A percentile compares a stretch with the other conserved stretches of the same genome.
Conservation (phyloP, 192 early-diverging fungal species). For the Kickxella alabastrina region DNA sequence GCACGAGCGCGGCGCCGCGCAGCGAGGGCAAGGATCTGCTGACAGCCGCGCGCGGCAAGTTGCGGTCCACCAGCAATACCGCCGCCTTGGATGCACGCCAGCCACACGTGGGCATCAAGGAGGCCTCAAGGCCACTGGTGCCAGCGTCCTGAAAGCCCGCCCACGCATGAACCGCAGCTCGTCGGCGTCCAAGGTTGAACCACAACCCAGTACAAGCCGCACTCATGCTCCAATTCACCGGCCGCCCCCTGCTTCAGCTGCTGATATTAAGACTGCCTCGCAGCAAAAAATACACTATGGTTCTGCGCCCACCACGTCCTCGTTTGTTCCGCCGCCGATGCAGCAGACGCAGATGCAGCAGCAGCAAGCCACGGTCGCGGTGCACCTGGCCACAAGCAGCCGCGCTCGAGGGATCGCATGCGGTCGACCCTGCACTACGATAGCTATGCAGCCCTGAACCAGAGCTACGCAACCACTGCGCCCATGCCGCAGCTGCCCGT, state of each 20-base stretch:
- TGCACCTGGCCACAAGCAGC: conserved; percentile 43
- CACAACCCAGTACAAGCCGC: conserved; percentile 2
- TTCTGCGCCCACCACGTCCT: neutral
- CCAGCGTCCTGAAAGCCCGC: conserved; percentile 32
- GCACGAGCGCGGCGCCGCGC: neutral
- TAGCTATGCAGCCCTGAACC: conserved; percentile 15
- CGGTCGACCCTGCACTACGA: conserved; percentile 48
- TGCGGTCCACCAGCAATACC: conserved; percentile 9
- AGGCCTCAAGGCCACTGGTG: conserved; percentile 42
- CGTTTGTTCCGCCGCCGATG: neutral
- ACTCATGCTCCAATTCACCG: conserved; percentile 24
- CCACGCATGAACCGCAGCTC: conserved; percentile 33
- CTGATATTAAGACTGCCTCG: conserved; percentile 6
- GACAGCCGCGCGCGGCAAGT: conserved; percentile 29
- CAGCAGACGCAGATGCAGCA: conserved; percentile 2
- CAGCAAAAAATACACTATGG: conserved; percentile 1
- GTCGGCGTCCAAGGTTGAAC: conserved; percentile 18
- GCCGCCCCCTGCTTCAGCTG: conserved; percentile 22
- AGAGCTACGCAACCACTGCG: conserved; percentile 4
- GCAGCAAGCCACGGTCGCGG: conserved; percentile 8
- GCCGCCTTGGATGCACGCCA: neutral
- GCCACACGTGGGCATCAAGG: conserved; percentile 31
- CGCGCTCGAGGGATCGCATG: conserved; percentile 48
- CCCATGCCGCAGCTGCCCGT: conserved; percentile 32
- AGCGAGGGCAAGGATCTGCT: conserved; percentile 28